These are phyloP conservation scores for Coemansia guatemalensis DNA, from an alignment of 192 early-diverging fungal species.

Conservation along the genomic window DNA sequence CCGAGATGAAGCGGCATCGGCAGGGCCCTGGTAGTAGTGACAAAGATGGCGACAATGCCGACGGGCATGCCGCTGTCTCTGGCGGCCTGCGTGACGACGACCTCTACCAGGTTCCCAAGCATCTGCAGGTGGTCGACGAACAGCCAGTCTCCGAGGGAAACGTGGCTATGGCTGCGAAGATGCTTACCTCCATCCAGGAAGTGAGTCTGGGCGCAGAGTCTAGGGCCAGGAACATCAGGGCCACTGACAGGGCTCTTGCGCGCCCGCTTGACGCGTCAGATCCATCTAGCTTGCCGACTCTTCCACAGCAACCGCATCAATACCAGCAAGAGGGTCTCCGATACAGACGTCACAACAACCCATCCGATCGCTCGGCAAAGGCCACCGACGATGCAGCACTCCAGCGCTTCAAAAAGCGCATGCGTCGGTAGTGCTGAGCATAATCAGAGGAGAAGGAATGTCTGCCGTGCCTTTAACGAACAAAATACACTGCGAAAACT, in stretches of 20 bases:
- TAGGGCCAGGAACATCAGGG: constrained; percentile 68
- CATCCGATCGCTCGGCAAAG: constrained; percentile 61
- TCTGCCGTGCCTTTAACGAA: too few relatives aligned
- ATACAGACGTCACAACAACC: constrained; percentile 23
- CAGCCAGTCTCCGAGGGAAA: constrained; percentile 81
- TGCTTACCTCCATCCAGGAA: constrained; percentile 91
- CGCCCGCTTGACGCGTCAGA: background rate
- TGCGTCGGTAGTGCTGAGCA: constrained; percentile 71
- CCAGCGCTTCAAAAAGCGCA: constrained; percentile 83
- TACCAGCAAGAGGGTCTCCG: constrained; percentile 16
- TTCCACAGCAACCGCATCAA: constrained; percentile 14
- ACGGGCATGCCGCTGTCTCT: constrained; percentile 8
- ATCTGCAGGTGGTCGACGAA: constrained; percentile 56
- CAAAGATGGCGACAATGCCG: background rate
- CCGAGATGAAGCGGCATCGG: constrained; percentile 56
- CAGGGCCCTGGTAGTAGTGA: constrained; percentile 2
- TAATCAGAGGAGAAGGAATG: too few relatives aligned
- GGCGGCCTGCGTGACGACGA: constrained; percentile 50
- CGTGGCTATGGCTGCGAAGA: constrained; percentile 79
- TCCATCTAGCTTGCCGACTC: background rate
- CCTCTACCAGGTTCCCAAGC: constrained; percentile 67
- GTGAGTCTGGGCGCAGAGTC: constrained; percentile 84
- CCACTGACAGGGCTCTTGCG: constrained; percentile 62
- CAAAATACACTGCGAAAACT: background rate
- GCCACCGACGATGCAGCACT: constrained; percentile 84